phyloP scores from a whole-genome alignment of 495 filamentous ascomycete genomes.

The Apiosordaria backusii region DNA sequence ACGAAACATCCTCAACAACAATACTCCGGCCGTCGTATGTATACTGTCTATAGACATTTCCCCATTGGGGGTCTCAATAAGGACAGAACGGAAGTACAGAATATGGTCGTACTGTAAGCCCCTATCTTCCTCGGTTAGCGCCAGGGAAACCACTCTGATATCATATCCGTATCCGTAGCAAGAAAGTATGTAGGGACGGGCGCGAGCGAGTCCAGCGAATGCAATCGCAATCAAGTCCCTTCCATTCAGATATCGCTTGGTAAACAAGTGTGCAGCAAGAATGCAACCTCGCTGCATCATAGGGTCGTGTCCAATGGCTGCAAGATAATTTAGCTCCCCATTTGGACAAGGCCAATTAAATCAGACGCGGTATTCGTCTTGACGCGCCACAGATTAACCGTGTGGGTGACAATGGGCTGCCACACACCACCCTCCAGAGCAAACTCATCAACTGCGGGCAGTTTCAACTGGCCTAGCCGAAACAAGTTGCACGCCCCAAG shows the following conservation, averaged over 20 bases:
- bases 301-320: not conserved
- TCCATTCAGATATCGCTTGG: constrained; percentile 10
- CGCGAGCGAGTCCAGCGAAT: not conserved
- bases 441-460: constrained; percentile 6
- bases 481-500: constrained; percentile 9
- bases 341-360: constrained; percentile 21
- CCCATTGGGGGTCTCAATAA: no score
- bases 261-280: constrained; percentile 1
- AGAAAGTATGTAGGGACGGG: not conserved
- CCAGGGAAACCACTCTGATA: not conserved
- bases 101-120: not conserved
- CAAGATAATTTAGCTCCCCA: constrained; percentile 11
- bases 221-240: constrained; percentile 6
- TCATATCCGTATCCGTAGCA: constrained; percentile 5
- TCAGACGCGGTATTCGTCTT: constrained; percentile 19
- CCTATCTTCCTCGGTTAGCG: constrained; percentile 15
- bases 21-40: no score
- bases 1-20: not conserved
- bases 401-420: constrained; percentile 15
- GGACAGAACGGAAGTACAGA: no score
- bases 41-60: no score
- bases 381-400: constrained; percentile 1
- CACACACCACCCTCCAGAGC: not conserved
- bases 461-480: constrained; percentile 20
- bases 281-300: constrained; percentile 15